Conservation (phyloP, 352 stramenopile species). For the Globisporangium perplexum region DNA sequence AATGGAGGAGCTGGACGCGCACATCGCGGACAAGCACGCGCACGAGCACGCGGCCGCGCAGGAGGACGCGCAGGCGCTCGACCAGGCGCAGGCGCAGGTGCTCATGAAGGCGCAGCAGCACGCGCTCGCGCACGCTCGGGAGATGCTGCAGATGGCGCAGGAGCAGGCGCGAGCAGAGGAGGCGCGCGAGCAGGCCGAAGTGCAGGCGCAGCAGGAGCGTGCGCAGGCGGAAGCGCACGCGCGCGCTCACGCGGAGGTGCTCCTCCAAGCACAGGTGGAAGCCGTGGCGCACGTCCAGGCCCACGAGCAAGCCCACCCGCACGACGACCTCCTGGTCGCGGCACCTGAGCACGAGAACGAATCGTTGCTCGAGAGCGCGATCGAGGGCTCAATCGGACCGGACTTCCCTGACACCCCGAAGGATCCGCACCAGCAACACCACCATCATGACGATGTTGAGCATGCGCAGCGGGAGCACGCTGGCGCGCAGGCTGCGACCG, state of each 20-base stretch:
- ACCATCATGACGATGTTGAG: neutral
- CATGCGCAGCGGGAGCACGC: neutral
- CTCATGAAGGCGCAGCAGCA: constrained; percentile 28
- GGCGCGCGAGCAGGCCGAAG: constrained; percentile 19
- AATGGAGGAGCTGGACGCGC: neutral
- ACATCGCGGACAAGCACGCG: neutral
- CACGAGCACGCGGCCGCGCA: constrained; percentile 12
- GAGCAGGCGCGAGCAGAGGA: constrained; percentile 8
- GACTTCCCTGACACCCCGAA: constrained; percentile 15
- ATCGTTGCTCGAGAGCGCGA: constrained; percentile 39
- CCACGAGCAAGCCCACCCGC: neutral
- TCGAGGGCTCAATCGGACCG: constrained; percentile 42
- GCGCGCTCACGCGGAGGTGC: constrained; percentile 5
- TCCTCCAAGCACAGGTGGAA: neutral
- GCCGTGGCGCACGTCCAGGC: neutral
- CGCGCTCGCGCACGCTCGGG: constrained; percentile 23
- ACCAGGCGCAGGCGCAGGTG: constrained; percentile 22
- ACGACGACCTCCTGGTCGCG: constrained; percentile 38
- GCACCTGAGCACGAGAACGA: constrained; percentile 43
- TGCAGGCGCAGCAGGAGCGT: constrained; percentile 10
- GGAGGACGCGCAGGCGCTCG: constrained; percentile 24
- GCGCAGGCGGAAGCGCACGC: neutral
- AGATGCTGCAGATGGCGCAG: constrained; percentile 15
- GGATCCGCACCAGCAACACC: constrained; percentile 5
- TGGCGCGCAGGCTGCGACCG: neutral